phyloP scores from a whole-genome alignment of 2,329 filamentous ascomycete genomes.

The Capronia coronata region DNA sequence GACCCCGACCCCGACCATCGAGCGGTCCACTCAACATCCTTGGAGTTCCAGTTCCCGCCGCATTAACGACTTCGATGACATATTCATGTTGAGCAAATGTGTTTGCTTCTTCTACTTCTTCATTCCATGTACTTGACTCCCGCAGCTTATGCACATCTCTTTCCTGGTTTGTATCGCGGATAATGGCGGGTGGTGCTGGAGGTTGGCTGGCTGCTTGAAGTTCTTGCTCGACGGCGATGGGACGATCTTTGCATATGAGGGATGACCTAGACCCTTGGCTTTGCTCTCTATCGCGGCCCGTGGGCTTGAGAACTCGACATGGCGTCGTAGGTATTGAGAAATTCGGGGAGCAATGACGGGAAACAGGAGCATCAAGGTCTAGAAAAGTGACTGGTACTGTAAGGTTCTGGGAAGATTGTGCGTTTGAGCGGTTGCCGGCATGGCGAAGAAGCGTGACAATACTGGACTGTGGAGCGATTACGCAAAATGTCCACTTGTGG shows the following conservation, averaged over 20 bases:
- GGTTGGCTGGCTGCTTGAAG: conserved; percentile 14
- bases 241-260: conserved; percentile 26
- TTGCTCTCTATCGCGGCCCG: conserved; percentile 14
- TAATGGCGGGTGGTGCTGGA: conserved; percentile 26
- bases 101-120: conserved; percentile 19
- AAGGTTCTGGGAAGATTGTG: conserved; percentile 6
- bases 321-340: not conserved
- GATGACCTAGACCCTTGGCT: conserved; percentile 24
- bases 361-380: conserved; percentile 22
- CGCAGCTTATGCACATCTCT: conserved; percentile 24
- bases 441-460: conserved; percentile 18
- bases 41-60: conserved; percentile 21
- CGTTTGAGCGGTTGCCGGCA: conserved; percentile 22
- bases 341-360: conserved; percentile 4
- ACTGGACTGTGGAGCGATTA: not conserved
- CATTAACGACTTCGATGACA: conserved; percentile 25
- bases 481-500: conserved; percentile 5
- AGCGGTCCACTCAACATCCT: conserved; percentile 9
- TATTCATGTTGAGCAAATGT: conserved; percentile 25
- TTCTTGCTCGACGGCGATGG: conserved; percentile 17
- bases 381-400: conserved; percentile 20
- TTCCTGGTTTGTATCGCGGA: conserved; percentile 26
- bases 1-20: conserved; percentile 3
- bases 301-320: conserved; percentile 7
- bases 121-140: conserved; percentile 20